A percentile compares a stretch with the other conserved stretches of the same genome.
These are phyloP conservation scores for Fusarium tupiense DNA, from an alignment of 2,329 filamentous ascomycete species.

Conservation along the genomic window DNA sequence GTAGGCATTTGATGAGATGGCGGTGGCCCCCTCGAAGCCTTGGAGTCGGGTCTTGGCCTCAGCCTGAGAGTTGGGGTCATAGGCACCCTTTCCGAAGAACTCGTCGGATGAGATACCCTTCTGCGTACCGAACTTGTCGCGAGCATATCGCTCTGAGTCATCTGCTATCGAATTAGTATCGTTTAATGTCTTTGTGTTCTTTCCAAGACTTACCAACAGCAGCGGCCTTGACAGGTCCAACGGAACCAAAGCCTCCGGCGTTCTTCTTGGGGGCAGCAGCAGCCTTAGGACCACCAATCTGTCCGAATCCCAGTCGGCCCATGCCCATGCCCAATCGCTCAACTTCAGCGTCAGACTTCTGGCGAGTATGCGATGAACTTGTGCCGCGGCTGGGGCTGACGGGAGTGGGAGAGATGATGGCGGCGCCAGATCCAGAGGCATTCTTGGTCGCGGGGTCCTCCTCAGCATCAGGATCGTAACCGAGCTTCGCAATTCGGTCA, in stretches of 20 bases:
- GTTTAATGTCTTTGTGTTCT: background rate
- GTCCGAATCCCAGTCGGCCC: conserved; percentile 85
- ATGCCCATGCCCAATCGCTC: conserved; percentile 93
- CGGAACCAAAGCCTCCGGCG: conserved; percentile 86
- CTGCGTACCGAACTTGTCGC: conserved; percentile 87
- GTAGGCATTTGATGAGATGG: conserved; percentile 97
- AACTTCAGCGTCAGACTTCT: conserved; percentile 79
- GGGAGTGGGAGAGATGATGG: conserved; percentile 78
- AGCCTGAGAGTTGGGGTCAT: conserved; percentile 79
- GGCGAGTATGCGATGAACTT: conserved; percentile 63
- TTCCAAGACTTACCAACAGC: conserved; percentile 66
- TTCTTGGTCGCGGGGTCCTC: conserved; percentile 60
- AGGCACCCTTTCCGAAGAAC: conserved; percentile 92
- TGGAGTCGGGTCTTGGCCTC: conserved; percentile 90
- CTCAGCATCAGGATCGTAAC: conserved; percentile 94
- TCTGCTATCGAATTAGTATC: conserved; percentile 52
- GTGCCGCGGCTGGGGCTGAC: conserved; percentile 71
- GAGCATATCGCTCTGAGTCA: conserved; percentile 85
- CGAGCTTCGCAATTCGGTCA: conserved; percentile 92
- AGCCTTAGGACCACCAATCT: conserved; percentile 74
- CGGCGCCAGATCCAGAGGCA: conserved; percentile 63
- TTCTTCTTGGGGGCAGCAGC: conserved; percentile 72
- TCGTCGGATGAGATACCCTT: conserved; percentile 98
- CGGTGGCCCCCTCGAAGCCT: conserved; percentile 90
- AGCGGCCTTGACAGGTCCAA: conserved; percentile 76